Conservation (phyloP, 2,329 filamentous ascomycete genomes). For the Alternaria viburni region DNA sequence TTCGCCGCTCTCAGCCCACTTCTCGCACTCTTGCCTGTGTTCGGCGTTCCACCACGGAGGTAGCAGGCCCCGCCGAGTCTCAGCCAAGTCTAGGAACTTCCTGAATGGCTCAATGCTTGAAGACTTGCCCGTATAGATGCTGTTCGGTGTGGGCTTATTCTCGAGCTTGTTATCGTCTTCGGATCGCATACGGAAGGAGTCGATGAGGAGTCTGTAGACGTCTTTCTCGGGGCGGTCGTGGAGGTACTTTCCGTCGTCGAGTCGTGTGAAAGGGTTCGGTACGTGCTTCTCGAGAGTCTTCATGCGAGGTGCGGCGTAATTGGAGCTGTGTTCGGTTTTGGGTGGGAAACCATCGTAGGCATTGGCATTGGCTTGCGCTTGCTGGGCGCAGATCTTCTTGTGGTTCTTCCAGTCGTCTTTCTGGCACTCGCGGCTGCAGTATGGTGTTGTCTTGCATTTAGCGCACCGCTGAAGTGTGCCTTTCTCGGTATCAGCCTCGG, state of each 20-base stretch:
- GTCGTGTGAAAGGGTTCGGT: constrained; percentile 28
- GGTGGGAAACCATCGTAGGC: background rate
- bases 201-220: constrained; percentile 39
- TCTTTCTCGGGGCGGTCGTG: constrained; percentile 33
- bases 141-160: too few species aligned
- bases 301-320: constrained; percentile 4
- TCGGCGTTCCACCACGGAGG: too few species aligned
- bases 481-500: constrained; percentile 6
- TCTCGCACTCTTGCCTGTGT: too few species aligned
- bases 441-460: constrained; percentile 36
- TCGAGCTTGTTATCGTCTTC: too few species aligned
- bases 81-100: too few species aligned
- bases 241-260: constrained; percentile 31
- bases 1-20: too few species aligned
- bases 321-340: constrained; percentile 4
- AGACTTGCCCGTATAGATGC: too few species aligned
- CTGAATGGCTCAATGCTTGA: too few species aligned
- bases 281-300: constrained; percentile 24
- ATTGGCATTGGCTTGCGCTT: background rate
- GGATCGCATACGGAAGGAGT: constrained; percentile 36
- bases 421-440: constrained; percentile 45
- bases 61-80: too few species aligned
- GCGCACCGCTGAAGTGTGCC: constrained; percentile 30
- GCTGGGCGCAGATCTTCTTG: constrained; percentile 37
- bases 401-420: constrained; percentile 42